Evolutionary conservation across 768 basidiomycete species (phyloP).

Genomic region (Cystoderma amianthinum): DNA sequence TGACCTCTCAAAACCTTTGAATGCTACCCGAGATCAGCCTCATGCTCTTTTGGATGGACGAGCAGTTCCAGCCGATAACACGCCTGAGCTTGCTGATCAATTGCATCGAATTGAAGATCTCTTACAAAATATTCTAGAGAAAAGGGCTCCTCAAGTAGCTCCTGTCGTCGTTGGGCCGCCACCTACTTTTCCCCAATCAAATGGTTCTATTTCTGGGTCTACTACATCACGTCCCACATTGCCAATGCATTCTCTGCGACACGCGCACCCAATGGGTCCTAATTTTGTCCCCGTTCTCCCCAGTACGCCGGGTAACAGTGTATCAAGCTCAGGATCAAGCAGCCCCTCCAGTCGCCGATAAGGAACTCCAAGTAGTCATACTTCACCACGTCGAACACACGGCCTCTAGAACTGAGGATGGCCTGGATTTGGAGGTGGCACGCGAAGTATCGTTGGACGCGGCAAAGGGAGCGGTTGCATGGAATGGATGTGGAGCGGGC

Average conservation of each 20-base stretch:
- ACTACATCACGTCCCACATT: conserved; percentile 7
- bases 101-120: conserved; percentile 40
- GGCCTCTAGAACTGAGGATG: too few relatives aligned
- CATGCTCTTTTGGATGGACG: conserved; percentile 60
- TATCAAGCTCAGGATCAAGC: conserved; percentile 8
- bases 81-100: conserved; percentile 31
- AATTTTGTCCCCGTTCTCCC: conserved; percentile 1
- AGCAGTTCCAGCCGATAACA: conserved; percentile 28
- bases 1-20: conserved; percentile 46
- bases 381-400: background rate
- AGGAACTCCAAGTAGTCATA: background rate
- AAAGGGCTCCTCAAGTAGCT: conserved; percentile 16
- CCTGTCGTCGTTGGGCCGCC: conserved; percentile 8
- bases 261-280: background rate
- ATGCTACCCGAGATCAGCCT: conserved; percentile 52
- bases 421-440: too few relatives aligned
- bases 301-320: conserved; percentile 9
- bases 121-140: conserved; percentile 29
- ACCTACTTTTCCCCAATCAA: conserved; percentile 13
- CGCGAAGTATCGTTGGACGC: too few relatives aligned
- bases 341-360: background rate
- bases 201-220: conserved; percentile 19
- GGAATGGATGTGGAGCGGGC: too few relatives aligned
- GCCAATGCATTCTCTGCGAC: background rate
- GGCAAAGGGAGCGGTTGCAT: too few relatives aligned